A percentile compares a stretch with the other conserved stretches of the same genome.
These are phyloP conservation scores for Pichia nanzhaoensis DNA, from an alignment of 805 yeast species.

Conservation along the genomic window DNA sequence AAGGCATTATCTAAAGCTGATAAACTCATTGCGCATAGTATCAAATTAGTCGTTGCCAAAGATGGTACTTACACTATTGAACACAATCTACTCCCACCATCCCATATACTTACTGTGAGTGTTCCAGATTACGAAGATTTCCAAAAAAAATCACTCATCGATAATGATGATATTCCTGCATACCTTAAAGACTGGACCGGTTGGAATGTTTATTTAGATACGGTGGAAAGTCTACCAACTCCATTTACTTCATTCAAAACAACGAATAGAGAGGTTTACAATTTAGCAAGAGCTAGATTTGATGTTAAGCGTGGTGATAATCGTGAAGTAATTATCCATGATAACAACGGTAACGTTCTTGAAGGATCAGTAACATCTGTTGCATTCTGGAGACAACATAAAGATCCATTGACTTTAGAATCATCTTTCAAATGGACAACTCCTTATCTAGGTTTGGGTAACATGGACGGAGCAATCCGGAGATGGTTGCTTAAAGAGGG, in stretches of 20 bases:
- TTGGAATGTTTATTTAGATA: slow-evolving; percentile 63
- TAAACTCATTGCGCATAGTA: slow-evolving; percentile 34
- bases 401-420: slow-evolving; percentile 24
- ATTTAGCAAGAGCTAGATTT: slow-evolving; percentile 47
- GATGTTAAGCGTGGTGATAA: slow-evolving; percentile 28
- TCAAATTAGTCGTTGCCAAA: slow-evolving; percentile 39
- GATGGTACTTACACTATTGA: slow-evolving; percentile 26
- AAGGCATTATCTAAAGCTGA: slow-evolving; percentile 29
- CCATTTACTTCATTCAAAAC: slow-evolving; percentile 88
- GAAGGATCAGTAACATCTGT: slow-evolving; percentile 84
- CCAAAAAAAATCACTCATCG: background rate
- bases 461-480: slow-evolving; percentile 79
- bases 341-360: slow-evolving; percentile 51
- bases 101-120: slow-evolving; percentile 3
- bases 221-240: slow-evolving; percentile 44
- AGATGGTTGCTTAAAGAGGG: slow-evolving; percentile 43
- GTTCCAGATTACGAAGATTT: slow-evolving; percentile 7
- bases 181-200: slow-evolving; percentile 13
- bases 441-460: slow-evolving; percentile 72
- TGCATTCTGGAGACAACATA: slow-evolving; percentile 45
- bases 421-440: slow-evolving; percentile 60
- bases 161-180: background rate
- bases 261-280: slow-evolving; percentile 60
- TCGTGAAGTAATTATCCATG: slow-evolving; percentile 64
- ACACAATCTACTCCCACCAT: slow-evolving; percentile 20